Conservation (phyloP, 1,139 yeast species). For the Suhomyces yuchorum region DNA sequence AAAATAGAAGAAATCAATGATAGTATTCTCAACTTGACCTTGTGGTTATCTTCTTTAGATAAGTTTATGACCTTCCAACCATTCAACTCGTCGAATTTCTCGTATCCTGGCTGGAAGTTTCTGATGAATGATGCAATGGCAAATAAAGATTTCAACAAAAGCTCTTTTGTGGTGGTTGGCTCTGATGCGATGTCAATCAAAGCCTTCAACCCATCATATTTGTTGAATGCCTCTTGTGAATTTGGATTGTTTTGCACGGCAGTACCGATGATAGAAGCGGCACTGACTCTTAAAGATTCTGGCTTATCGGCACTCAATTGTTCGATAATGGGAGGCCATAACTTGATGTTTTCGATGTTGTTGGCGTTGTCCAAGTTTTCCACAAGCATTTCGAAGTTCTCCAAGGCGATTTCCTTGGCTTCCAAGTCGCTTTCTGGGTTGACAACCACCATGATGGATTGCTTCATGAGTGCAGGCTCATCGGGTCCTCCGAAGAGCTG, state of each 20-base stretch:
- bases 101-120: constrained; percentile 62
- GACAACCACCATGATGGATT: constrained; percentile 64
- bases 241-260: constrained; percentile 89
- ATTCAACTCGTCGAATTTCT: constrained; percentile 50
- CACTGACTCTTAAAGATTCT: constrained; percentile 50
- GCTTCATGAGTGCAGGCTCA: constrained; percentile 83
- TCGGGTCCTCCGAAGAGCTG: constrained; percentile 84
- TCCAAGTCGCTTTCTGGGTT: constrained; percentile 65
- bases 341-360: constrained; percentile 76
- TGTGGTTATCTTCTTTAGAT: constrained; percentile 27
- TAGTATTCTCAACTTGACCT: constrained; percentile 54
- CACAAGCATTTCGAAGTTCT: constrained; percentile 89
- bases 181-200: constrained; percentile 45
- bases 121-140: constrained; percentile 79
- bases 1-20: constrained; percentile 61
- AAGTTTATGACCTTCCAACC: constrained; percentile 61
- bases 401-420: constrained; percentile 74
- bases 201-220: constrained; percentile 51
- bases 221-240: constrained; percentile 65
- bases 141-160: constrained; percentile 66
- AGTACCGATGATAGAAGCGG: constrained; percentile 80
- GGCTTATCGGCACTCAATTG: constrained; percentile 47
- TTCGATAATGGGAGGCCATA: constrained; percentile 72
- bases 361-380: constrained; percentile 96
- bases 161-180: constrained; percentile 30